Conservation (phyloP, 2,329 filamentous ascomycete species). For the Sclerotiophoma versabilis region DNA sequence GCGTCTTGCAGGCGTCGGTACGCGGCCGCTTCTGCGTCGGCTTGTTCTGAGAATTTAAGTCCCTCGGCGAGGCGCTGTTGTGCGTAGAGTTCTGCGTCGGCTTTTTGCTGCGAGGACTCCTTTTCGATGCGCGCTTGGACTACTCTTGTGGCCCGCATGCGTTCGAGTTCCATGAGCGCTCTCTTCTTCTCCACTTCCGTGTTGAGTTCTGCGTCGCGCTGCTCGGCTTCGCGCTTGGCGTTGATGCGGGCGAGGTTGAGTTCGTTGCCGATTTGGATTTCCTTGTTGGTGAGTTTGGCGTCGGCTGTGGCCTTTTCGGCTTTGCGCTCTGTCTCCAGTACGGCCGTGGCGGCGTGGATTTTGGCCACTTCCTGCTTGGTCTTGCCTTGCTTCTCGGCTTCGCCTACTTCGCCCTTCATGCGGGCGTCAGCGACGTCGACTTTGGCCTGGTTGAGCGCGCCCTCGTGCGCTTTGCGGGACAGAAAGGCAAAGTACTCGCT, state of each 20-base stretch:
- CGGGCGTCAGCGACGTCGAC: conserved; percentile 66
- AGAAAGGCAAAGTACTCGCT: conserved; percentile 86
- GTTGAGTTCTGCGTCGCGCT: conserved; percentile 80
- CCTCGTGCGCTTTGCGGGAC: conserved; percentile 83
- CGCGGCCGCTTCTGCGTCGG: conserved; percentile 63
- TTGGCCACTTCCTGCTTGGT: conserved; percentile 87
- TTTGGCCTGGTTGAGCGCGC: conserved; percentile 80
- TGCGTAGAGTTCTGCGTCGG: conserved; percentile 63
- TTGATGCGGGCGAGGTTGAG: conserved; percentile 79
- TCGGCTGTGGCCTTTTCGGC: conserved; percentile 81
- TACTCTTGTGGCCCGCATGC: conserved; percentile 75
- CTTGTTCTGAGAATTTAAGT: conserved; percentile 66
- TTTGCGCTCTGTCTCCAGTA: conserved; percentile 83
- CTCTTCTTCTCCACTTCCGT: conserved; percentile 78
- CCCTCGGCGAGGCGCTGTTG: conserved; percentile 60
- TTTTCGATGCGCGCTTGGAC: conserved; percentile 76
- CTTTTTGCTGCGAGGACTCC: conserved; percentile 72
- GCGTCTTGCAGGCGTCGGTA: conserved; percentile 51
- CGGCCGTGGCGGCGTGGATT: conserved; percentile 84
- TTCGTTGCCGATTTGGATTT: conserved; percentile 75
- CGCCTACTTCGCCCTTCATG: conserved; percentile 74
- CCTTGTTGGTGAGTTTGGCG: conserved; percentile 74
- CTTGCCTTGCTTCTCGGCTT: conserved; percentile 78
- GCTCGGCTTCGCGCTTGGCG: conserved; percentile 75
- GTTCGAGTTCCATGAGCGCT: conserved; percentile 80